Evolutionary conservation across 2,329 filamentous ascomycete species (phyloP).

Genomic region (Gremmenia infestans): DNA sequence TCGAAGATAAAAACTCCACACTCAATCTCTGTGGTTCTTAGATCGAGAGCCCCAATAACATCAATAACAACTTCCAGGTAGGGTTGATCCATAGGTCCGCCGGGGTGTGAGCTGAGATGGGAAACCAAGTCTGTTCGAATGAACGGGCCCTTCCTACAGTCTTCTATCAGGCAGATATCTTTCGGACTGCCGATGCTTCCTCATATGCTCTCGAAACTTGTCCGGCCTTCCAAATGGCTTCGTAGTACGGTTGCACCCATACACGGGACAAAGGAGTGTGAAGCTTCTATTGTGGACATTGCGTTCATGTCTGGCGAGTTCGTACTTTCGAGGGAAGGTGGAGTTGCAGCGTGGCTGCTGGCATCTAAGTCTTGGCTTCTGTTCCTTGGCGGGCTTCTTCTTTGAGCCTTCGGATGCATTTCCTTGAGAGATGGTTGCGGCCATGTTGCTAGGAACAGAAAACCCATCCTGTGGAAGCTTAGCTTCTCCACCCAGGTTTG

Average conservation of each 20-base stretch:
- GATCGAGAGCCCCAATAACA: neutral
- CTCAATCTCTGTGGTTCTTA: neutral
- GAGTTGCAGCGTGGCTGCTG: constrained; percentile 2
- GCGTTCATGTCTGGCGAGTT: constrained; percentile 8
- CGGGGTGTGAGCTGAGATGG: neutral
- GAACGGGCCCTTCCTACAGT: constrained; percentile 5
- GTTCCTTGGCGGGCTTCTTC: neutral
- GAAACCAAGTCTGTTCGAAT: neutral
- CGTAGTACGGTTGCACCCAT: constrained; percentile 8
- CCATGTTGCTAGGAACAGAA: neutral
- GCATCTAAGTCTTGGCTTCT: constrained; percentile 8
- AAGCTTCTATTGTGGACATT: constrained; percentile 4
- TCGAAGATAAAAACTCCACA: neutral
- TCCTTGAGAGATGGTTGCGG: neutral
- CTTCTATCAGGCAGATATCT: constrained; percentile 2
- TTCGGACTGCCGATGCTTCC: constrained; percentile 3
- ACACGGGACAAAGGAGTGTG: constrained; percentile 4
- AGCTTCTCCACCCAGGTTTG: no score
- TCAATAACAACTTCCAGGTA: neutral
- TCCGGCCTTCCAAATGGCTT: constrained; percentile 10
- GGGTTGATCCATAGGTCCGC: neutral
- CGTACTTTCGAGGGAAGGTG: constrained; percentile 10
- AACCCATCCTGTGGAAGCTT: no score
- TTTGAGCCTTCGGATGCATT: neutral
- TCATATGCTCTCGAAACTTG: constrained; percentile 12